phyloP scores from a whole-genome alignment of 352 stramenopile species.

The Globisporangium rhizosaccharum region DNA sequence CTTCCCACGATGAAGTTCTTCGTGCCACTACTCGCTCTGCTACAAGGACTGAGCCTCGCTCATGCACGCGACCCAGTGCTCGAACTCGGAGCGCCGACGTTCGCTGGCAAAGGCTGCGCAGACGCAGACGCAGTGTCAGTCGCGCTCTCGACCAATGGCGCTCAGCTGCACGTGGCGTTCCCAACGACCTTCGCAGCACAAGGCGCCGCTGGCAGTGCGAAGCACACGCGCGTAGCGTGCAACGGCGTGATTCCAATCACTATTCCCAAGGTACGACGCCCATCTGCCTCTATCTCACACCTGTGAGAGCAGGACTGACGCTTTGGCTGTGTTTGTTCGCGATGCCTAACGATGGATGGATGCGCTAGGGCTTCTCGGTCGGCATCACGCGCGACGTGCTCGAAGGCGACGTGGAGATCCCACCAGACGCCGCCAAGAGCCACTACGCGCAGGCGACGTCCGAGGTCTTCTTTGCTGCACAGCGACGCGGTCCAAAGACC shows the following conservation, averaged over 20 bases:
- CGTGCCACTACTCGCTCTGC: neutral
- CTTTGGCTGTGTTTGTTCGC: neutral
- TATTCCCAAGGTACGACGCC: neutral
- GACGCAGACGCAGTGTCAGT: neutral
- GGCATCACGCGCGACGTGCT: slow-evolving; percentile 21
- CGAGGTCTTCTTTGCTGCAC: slow-evolving; percentile 20
- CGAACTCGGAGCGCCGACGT: slow-evolving; percentile 2
- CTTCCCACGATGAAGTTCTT: neutral
- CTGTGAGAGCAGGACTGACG: neutral
- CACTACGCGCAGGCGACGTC: slow-evolving; percentile 15
- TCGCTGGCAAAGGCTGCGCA: slow-evolving; percentile 7
- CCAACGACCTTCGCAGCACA: slow-evolving; percentile 1
- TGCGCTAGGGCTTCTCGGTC: slow-evolving; percentile 10
- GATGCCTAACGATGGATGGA: too few species aligned
- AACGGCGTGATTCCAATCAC: slow-evolving; percentile 6
- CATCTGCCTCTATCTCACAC: neutral
- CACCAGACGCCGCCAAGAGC: neutral
- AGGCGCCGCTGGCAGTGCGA: neutral
- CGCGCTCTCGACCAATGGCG: slow-evolving; percentile 3
- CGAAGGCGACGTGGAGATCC: slow-evolving; percentile 15
- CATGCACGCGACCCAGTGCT: too few species aligned
- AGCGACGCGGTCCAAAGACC: slow-evolving; percentile 6
- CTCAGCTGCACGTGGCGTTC: slow-evolving; percentile 5
- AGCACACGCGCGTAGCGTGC: slow-evolving; percentile 8
- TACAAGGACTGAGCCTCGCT: neutral